Base-by-base conservation (phyloP, 2,329 filamentous ascomycete species). In the Clarireedia monteithiana region DNA sequence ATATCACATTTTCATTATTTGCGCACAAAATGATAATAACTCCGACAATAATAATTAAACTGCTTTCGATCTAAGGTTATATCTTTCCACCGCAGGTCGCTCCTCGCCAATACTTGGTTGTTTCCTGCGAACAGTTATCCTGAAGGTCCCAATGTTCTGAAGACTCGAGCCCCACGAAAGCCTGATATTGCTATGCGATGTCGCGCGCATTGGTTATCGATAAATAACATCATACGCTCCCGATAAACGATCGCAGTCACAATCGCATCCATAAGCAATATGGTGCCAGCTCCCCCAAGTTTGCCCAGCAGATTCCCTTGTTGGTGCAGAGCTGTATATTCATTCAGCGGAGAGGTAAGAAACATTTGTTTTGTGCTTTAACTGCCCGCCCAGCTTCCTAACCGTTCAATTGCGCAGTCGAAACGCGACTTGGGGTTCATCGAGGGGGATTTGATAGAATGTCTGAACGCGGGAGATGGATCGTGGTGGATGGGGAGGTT, bases 401-500 rank as follows among this genome's bases (percentile, higher is more conserved):
- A 50, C 26, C 7, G 10, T 42, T 30, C 17, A 12, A 39, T 39
- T 39, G 48, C 56, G 10, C 50, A 87, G 85, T 92, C 88, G 24
- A 95, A 95, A 76, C 85, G 88, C 71, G 94, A 99, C 70, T 80
- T 99, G 57, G 94, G 94, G 15, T 99, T 99, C 72, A 88, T 99
- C 64, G 94, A 99, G 72, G 94, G 94, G 61, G 94, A 99, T 73
- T 74, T 99, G 63, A 99, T 99, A 70, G 94, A 99, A 81, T 96
- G 92, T 68, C 79, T 99, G 53, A 99, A 99, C 71, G 94, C 94
- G 20, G 94, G 94, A 61, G 94, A 99, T 74, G 94, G 94, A 52
- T 91, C 89, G 48, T 99, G 94, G 94, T 99, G 94, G 94, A 96
- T 91, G 74, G 94, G 94, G 48, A 84, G 92, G 61, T 74, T 99